Conservation (phyloP, 1,284 basidiomycete species). For the Papiliotrema nemorosa region DNA sequence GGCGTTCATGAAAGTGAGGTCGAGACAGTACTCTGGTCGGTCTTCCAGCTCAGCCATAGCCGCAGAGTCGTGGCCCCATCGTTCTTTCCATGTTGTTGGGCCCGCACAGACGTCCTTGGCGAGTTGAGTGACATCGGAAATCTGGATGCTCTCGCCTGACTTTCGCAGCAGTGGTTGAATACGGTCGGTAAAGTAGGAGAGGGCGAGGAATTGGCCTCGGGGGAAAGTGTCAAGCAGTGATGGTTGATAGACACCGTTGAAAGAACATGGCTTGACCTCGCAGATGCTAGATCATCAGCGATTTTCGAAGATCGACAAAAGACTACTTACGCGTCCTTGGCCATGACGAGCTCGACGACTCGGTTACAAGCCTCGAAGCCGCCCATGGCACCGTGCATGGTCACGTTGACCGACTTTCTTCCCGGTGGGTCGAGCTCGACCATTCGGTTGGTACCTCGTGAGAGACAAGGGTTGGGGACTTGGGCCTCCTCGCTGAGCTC, state of each 20-base stretch:
- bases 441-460: conserved; percentile 60
- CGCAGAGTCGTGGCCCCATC: conserved; percentile 49
- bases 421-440: conserved; percentile 69
- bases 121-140: conserved; percentile 63
- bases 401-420: conserved; percentile 59
- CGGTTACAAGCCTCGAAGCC: conserved; percentile 82
- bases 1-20: conserved; percentile 92
- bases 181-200: conserved; percentile 98
- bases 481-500: conserved; percentile 42
- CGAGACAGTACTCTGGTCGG: conserved; percentile 90
- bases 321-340: conserved; percentile 80
- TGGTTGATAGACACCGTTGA: conserved; percentile 96
- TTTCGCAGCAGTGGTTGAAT: conserved; percentile 68
- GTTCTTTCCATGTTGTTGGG: conserved; percentile 57
- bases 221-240: conserved; percentile 87
- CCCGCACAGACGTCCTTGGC: conserved; percentile 72
- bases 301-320: neutral
- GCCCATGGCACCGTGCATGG: conserved; percentile 77
- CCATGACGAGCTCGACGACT: conserved; percentile 85
- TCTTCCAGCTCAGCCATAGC: conserved; percentile 73
- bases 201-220: conserved; percentile 69
- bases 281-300: conserved; percentile 61
- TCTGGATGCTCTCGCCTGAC: conserved; percentile 50
- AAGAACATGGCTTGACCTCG: conserved; percentile 86
- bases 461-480: conserved; percentile 78